Conservation (phyloP, 2,329 filamentous ascomycete species). For the Beauveria varroae region DNA sequence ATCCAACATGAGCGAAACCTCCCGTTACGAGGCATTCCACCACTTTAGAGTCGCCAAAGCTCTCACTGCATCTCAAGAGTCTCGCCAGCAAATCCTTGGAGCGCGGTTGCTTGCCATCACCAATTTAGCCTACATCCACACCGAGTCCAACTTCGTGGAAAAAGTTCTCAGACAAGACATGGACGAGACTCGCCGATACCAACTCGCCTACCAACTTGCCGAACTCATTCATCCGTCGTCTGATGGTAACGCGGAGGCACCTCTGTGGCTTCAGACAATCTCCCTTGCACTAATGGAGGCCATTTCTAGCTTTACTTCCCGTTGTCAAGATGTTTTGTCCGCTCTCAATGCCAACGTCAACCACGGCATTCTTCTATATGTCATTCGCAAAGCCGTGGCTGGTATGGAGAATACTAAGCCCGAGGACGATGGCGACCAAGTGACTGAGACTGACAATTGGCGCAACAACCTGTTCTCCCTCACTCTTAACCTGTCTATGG, state of each 20-base stretch:
- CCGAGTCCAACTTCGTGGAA: slow-evolving; percentile 74
- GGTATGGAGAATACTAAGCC: slow-evolving; percentile 58
- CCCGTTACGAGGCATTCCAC: slow-evolving; percentile 78
- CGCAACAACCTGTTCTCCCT: slow-evolving; percentile 84
- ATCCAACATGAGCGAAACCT: slow-evolving; percentile 59
- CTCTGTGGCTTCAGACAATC: slow-evolving; percentile 72
- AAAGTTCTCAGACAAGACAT: slow-evolving; percentile 81
- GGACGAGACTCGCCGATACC: slow-evolving; percentile 81
- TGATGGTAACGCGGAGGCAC: slow-evolving; percentile 59
- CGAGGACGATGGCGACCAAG: slow-evolving; percentile 49
- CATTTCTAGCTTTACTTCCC: slow-evolving; percentile 70
- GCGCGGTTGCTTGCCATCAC: slow-evolving; percentile 80
- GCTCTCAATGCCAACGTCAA: slow-evolving; percentile 95
- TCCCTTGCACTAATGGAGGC: slow-evolving; percentile 77
- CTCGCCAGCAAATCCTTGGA: slow-evolving; percentile 68
- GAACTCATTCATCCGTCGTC: slow-evolving; percentile 82
- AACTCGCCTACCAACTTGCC: slow-evolving; percentile 85
- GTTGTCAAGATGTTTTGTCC: slow-evolving; percentile 73
- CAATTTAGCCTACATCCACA: slow-evolving; percentile 84
- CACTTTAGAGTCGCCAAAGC: slow-evolving; percentile 79
- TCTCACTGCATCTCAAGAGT: slow-evolving; percentile 55
- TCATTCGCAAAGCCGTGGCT: slow-evolving; percentile 82
- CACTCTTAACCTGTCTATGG: slow-evolving; percentile 69
- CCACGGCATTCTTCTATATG: slow-evolving; percentile 88
- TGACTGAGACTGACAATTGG: slow-evolving; percentile 76